These are phyloP conservation scores for Nemophila menziesii DNA, from an alignment of 257 asterid species.

Conservation along the genomic window DNA sequence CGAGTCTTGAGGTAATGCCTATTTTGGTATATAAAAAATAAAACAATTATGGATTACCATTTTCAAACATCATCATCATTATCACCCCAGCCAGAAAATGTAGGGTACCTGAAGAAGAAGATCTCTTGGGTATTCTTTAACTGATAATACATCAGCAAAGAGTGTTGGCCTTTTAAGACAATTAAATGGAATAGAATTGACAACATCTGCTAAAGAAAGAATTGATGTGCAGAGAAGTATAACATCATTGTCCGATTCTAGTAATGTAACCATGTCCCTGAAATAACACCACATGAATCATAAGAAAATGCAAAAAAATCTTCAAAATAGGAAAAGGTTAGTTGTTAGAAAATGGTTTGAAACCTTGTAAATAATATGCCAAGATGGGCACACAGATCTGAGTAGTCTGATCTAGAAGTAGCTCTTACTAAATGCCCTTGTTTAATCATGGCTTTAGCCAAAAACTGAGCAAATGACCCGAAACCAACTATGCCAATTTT, in stretches of 20 bases:
- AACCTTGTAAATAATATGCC: conserved; percentile 67
- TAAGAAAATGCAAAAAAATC: not conserved
- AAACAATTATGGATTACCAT: not conserved
- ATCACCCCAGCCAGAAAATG: not conserved
- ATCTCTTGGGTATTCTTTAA: conserved; percentile 68
- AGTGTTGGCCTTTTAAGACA: conserved; percentile 42
- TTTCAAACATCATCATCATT: too few species aligned
- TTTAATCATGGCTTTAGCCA: conserved; percentile 50
- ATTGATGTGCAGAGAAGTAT: conserved; percentile 67
- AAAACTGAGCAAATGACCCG: conserved; percentile 76
- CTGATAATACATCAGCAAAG: conserved; percentile 79
- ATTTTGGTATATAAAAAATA: conserved; percentile 4
- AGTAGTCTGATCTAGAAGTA: conserved; percentile 74
- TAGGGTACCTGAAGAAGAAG: conserved; percentile 47
- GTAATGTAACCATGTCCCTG: conserved; percentile 53
- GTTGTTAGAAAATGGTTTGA: not conserved
- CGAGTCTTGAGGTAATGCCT: conserved; percentile 64
- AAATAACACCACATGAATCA: not conserved
- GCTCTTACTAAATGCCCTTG: conserved; percentile 56
- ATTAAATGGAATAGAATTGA: conserved; percentile 41
- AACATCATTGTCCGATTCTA: conserved; percentile 53
- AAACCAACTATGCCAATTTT: conserved; percentile 69
- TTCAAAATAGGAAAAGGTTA: not conserved
- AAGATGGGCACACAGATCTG: conserved; percentile 37
- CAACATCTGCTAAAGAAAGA: conserved; percentile 50